phyloP scores from a whole-genome alignment of 2,329 filamentous ascomycete genomes.

The Rhinocladiella similis region DNA sequence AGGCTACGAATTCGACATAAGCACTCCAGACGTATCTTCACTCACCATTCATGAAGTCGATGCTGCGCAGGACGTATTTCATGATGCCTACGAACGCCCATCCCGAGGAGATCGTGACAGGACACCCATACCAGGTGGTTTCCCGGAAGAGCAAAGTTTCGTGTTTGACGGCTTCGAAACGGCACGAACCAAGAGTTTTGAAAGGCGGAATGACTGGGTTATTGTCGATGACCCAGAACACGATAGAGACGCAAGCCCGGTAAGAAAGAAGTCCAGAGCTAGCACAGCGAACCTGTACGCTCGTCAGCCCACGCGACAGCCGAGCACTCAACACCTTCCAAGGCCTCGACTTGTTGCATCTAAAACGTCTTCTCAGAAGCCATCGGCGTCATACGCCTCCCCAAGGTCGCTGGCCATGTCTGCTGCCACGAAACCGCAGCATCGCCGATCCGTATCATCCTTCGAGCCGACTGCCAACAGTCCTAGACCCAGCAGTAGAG shows the following conservation, averaged over 20 bases:
- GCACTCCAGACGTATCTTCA: constrained; percentile 24
- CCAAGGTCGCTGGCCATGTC: constrained; percentile 17
- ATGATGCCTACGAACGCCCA: constrained; percentile 14
- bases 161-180: constrained; percentile 44
- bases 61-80: constrained; percentile 33
- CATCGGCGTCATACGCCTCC: constrained; percentile 44
- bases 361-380: constrained; percentile 44
- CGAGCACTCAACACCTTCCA: constrained; percentile 15
- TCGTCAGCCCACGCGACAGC: neutral
- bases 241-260: constrained; percentile 28
- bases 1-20: constrained; percentile 61
- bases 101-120: constrained; percentile 27
- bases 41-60: constrained; percentile 32
- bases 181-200: neutral
- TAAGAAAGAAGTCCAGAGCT: constrained; percentile 27
- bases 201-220: constrained; percentile 65
- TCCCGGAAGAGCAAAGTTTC: constrained; percentile 50
- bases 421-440: constrained; percentile 8
- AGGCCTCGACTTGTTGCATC: constrained; percentile 50
- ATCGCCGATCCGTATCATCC: neutral
- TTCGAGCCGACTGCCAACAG: neutral
- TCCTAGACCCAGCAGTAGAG: constrained; percentile 7
- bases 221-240: constrained; percentile 52
- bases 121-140: constrained; percentile 56
- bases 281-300: constrained; percentile 17